Conservation (phyloP, 805 yeast species). For the Starmerella etchellsii region DNA sequence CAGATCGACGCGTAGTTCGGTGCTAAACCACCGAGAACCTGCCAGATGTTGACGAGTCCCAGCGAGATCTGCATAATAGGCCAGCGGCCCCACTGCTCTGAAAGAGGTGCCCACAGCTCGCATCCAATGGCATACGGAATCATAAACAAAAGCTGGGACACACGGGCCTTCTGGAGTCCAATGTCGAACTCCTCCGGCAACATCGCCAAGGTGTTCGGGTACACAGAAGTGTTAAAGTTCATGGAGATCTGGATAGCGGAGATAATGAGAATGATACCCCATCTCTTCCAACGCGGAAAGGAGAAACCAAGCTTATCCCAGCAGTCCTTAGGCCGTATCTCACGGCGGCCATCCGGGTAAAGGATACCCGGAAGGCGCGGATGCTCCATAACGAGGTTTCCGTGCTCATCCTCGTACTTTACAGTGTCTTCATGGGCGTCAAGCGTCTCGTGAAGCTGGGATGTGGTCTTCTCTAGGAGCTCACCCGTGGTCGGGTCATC, state of each 20-base stretch:
- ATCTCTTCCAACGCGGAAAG: slow-evolving; percentile 28
- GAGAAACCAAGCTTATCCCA: slow-evolving; percentile 30
- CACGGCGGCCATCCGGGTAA: slow-evolving; percentile 17
- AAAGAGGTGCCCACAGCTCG: slow-evolving; percentile 48
- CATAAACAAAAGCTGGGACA: slow-evolving; percentile 40
- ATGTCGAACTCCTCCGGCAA: slow-evolving; percentile 34
- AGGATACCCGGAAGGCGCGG: slow-evolving; percentile 12
- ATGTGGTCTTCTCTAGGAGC: too few species aligned
- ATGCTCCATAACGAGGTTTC: too few species aligned
- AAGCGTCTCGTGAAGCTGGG: too few species aligned
- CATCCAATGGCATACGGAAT: slow-evolving; percentile 47
- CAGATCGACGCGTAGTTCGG: slow-evolving; percentile 42
- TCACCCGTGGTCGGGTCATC: too few species aligned
- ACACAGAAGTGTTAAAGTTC: slow-evolving; percentile 33
- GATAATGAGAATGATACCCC: slow-evolving; percentile 29
- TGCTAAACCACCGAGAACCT: slow-evolving; percentile 49
- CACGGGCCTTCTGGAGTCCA: slow-evolving; percentile 34
- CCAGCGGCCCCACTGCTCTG: slow-evolving; percentile 54
- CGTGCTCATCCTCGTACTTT: too few species aligned
- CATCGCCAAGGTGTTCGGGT: slow-evolving; percentile 29
- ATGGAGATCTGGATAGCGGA: slow-evolving; percentile 32
- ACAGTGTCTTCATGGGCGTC: too few species aligned
- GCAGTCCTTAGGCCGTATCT: slow-evolving; percentile 27
- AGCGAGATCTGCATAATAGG: slow-evolving; percentile 43
- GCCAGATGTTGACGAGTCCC: slow-evolving; percentile 33